Base-by-base conservation (phyloP, 306 rosid species). In the Inga oerstediana region DNA sequence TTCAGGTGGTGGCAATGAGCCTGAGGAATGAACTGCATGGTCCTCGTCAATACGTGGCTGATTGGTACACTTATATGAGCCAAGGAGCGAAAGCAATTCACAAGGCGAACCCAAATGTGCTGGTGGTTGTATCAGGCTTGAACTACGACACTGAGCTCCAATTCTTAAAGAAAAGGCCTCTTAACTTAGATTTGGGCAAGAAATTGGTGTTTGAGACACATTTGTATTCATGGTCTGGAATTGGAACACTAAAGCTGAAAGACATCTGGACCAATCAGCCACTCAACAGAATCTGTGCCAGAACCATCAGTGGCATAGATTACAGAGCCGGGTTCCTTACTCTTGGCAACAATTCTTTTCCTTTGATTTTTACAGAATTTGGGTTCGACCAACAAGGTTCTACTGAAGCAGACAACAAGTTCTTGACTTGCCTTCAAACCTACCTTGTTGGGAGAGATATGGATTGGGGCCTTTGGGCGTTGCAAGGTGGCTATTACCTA, bases 391-490 rank as follows among this genome's bases (percentile, higher is more conserved):
- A 85, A 30, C 2, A 32, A 4, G 86, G 88, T 4, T n/a, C 24
- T 2, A 49, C 78, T 12, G 52, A 58, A 13, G 82, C 79, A 30
- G 84, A 89, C 19, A 89, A 88, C 44, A 81, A 74, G 46, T 91
- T 86, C 81, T 80, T 91, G 89, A 89, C 85, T 20, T 91, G 95
- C 76, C 88, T 91, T 27, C 84, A 88, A 30, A 81, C 95, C 3
- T 85, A 86, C n/a, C 89, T 91, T 77, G 86, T 79, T 59, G 89
- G 70, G 22, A 86, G 83, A 48, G 95, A 91, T 74, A 1, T 91
- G 83, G 95, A 91, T 48, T 91, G 90, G 90, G 93, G 88, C 0
- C 77, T 88, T 37, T 89, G 95, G 93, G 88, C 92, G 15, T 88
- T 87, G 59, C 92, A 86, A 22, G 90, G 92, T 20, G 48, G 76